phyloP scores from a whole-genome alignment of 192 early-diverging fungal species.

The Backusella psychrophila region DNA sequence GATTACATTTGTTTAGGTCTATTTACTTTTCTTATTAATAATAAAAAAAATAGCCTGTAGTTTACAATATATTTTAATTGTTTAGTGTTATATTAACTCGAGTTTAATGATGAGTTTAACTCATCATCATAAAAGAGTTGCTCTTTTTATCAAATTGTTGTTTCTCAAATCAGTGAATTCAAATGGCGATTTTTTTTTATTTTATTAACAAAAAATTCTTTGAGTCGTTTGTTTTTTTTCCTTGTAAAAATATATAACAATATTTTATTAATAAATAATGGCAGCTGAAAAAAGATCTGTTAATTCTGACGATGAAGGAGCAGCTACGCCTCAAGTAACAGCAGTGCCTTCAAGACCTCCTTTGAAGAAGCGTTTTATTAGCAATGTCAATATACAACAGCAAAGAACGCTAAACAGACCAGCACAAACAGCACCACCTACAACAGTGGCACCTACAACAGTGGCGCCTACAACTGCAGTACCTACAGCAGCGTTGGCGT shows the following conservation, averaged over 20 bases:
- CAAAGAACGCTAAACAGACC: background rate
- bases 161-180: background rate
- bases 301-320: constrained; percentile 2
- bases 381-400: constrained; percentile 7
- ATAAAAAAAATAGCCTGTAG: background rate
- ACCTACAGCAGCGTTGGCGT: too few species aligned
- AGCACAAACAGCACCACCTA: background rate
- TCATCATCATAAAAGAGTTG: too few species aligned
- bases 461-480: background rate
- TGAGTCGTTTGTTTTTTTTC: background rate
- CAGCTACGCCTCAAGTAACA: background rate
- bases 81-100: background rate
- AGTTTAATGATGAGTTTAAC: background rate
- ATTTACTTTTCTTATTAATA: background rate
- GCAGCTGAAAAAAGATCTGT: constrained; percentile 8
- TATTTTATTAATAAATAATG: background rate
- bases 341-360: constrained; percentile 13
- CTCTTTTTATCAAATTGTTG: background rate
- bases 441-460: background rate
- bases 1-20: background rate
- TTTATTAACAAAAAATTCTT: background rate
- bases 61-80: background rate
- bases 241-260: background rate
- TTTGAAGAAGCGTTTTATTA: constrained; percentile 19
- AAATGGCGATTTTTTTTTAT: background rate